Conservation (phyloP, 2,329 filamentous ascomycete species). For the Aspergillus sp. region DNA sequence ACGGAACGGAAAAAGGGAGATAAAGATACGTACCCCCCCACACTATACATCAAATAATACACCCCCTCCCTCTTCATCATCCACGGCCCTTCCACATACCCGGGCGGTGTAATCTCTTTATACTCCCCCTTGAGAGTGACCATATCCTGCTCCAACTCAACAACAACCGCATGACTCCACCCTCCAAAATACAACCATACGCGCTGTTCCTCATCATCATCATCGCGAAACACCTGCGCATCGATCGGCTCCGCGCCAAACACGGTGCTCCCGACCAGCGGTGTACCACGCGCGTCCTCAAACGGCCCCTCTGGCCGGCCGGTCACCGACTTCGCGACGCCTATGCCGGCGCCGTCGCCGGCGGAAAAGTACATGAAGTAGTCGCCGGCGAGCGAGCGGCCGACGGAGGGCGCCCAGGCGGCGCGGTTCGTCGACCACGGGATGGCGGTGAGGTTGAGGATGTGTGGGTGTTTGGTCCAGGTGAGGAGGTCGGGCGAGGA, state of each 20-base stretch:
- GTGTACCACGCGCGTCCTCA: constrained; percentile 41
- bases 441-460: constrained; percentile 41
- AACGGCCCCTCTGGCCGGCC: constrained; percentile 39
- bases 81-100: constrained; percentile 46
- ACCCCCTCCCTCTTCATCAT: constrained; percentile 43
- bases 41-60: constrained; percentile 48
- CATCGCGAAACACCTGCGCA: constrained; percentile 46
- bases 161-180: constrained; percentile 43
- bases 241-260: constrained; percentile 51
- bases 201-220: constrained; percentile 37
- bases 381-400: constrained; percentile 30
- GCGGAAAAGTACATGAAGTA: constrained; percentile 54
- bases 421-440: constrained; percentile 45
- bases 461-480: constrained; percentile 48
- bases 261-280: constrained; percentile 44
- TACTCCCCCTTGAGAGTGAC: constrained; percentile 44
- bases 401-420: constrained; percentile 50
- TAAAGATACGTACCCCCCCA: constrained; percentile 31
- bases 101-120: constrained; percentile 47
- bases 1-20: neutral
- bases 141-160: constrained; percentile 45
- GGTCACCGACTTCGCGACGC: constrained; percentile 37
- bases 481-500: constrained; percentile 49
- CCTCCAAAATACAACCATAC: constrained; percentile 48
- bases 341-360: constrained; percentile 48